These are phyloP conservation scores for Houttuynia cordata DNA, from an alignment of 164 flowering plant genomes.

Conservation along the genomic window DNA sequence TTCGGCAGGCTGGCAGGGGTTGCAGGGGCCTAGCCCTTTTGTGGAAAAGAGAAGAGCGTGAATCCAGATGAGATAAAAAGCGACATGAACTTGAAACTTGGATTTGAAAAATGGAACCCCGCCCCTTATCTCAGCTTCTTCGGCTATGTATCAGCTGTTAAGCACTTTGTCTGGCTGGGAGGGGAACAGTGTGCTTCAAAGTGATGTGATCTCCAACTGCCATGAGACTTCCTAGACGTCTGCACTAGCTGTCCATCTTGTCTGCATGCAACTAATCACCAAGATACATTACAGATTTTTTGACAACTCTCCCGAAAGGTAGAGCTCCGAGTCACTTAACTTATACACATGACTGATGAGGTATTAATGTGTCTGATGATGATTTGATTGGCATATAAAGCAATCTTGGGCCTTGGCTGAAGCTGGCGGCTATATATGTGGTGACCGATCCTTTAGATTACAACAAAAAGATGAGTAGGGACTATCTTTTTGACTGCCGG, in stretches of 20 bases:
- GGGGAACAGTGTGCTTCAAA: background rate
- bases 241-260: background rate
- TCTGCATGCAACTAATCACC: background rate
- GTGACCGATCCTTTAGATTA: background rate
- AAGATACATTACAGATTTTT: background rate
- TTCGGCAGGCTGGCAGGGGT: background rate
- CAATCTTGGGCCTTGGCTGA: background rate
- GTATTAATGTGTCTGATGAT: background rate
- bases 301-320: too few species aligned
- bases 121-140: too few species aligned
- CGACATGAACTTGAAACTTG: background rate
- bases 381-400: background rate
- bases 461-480: background rate
- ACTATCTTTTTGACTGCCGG: background rate
- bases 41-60: background rate
- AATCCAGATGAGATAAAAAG: conserved; percentile 1
- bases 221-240: background rate
- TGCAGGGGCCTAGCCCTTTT: background rate
- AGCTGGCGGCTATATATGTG: background rate
- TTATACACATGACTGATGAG: too few species aligned
- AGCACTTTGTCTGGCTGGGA: background rate
- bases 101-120: background rate
- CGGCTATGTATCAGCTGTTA: background rate
- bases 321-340: too few species aligned
- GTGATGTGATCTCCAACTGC: background rate